phyloP scores from a whole-genome alignment of 2,329 filamentous ascomycete species.

The Sclerotinia trifoliorum region DNA sequence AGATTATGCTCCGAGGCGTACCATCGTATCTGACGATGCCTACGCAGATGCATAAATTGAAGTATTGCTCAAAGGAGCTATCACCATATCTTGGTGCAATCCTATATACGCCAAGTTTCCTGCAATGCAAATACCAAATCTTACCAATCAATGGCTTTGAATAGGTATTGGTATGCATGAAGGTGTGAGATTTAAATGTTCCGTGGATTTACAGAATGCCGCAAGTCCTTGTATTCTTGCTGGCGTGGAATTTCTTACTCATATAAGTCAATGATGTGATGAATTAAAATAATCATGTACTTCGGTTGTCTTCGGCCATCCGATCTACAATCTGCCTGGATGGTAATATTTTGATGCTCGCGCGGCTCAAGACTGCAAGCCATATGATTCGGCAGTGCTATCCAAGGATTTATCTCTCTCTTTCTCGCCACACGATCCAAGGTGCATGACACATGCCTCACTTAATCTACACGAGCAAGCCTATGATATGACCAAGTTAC shows the following conservation, averaged over 20 bases:
- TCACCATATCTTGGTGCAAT: background rate
- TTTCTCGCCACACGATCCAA: background rate
- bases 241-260: background rate
- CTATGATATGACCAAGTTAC: background rate
- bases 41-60: background rate
- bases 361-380: background rate
- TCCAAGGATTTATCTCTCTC: background rate
- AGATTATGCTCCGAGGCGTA: background rate
- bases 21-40: background rate
- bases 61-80: background rate
- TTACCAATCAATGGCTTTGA: background rate
- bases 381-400: background rate
- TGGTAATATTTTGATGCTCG: background rate
- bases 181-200: background rate
- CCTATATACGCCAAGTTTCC: background rate
- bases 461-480: slow-evolving; percentile 6
- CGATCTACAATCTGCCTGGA: background rate
- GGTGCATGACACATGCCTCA: background rate
- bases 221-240: too few relatives aligned
- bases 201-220: background rate
- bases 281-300: background rate
- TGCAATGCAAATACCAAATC: background rate
- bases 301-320: background rate
- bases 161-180: background rate
- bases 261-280: background rate